These are phyloP conservation scores for Bolboschoenoplectus hybrid DNA, from an alignment of 202 grass and related monocot genomes.

Conservation along the genomic window DNA sequence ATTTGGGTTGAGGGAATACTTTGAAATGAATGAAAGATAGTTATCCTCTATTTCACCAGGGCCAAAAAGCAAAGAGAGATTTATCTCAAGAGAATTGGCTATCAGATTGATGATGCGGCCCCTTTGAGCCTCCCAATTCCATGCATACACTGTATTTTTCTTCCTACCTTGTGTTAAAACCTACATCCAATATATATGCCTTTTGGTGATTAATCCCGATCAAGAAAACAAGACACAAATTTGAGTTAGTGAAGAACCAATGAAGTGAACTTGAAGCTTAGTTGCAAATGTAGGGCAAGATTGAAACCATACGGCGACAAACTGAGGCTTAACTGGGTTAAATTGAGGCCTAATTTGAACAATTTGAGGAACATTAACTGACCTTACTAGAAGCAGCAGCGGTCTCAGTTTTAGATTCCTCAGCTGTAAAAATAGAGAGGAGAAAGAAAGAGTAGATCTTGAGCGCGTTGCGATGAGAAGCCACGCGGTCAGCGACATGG, in stretches of 20 bases:
- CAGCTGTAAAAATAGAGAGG: slow-evolving; percentile 55
- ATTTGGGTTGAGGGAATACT: slow-evolving; percentile 54
- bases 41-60: slow-evolving; percentile 72
- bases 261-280: background rate
- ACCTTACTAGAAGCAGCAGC: slow-evolving; percentile 45
- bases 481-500: slow-evolving; percentile 55
- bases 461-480: slow-evolving; percentile 79
- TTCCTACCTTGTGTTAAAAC: slow-evolving; percentile 61
- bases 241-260: slow-evolving; percentile 4
- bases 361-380: slow-evolving; percentile 24
- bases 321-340: slow-evolving; percentile 8
- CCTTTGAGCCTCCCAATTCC: slow-evolving; percentile 96
- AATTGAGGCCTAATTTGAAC: slow-evolving; percentile 5
- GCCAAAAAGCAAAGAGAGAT: slow-evolving; percentile 85
- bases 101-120: slow-evolving; percentile 83
- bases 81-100: slow-evolving; percentile 86
- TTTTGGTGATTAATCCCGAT: background rate
- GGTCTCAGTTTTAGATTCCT: slow-evolving; percentile 55
- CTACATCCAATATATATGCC: slow-evolving; percentile 43
- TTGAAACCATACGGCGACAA: background rate
- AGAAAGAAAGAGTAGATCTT: slow-evolving; percentile 96
- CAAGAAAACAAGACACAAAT: background rate
- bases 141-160: slow-evolving; percentile 74
- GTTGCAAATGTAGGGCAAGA: background rate
- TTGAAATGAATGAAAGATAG: slow-evolving; percentile 93